phyloP scores from a whole-genome alignment of 306 rosid species.

The Fagus crenata region DNA sequence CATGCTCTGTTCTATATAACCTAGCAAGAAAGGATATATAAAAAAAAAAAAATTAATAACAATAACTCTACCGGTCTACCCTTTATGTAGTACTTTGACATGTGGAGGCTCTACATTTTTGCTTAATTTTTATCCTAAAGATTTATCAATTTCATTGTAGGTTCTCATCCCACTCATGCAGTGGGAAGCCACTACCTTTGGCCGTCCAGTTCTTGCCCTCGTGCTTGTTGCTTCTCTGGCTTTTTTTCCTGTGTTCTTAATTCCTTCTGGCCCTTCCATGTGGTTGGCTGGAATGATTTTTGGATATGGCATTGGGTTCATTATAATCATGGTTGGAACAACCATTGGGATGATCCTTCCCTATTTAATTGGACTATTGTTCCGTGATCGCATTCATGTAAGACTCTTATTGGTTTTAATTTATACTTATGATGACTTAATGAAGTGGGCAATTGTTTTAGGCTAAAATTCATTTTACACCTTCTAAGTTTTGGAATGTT shows the following conservation, averaged over 20 bases:
- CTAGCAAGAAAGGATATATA: neutral
- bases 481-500: too few species aligned
- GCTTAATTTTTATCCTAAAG: constrained; percentile 25
- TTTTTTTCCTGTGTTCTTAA: constrained; percentile 74
- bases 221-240: constrained; percentile 89
- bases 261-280: constrained; percentile 99
- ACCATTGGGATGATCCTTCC: constrained; percentile 98
- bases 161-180: constrained; percentile 78
- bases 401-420: constrained; percentile 31
- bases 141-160: constrained; percentile 38
- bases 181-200: constrained; percentile 99
- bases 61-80: neutral
- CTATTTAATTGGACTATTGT: constrained; percentile 72
- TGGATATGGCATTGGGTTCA: constrained; percentile 92
- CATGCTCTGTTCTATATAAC: neutral
- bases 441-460: neutral
- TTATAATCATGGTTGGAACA: constrained; percentile 94
- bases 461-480: too few species aligned
- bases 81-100: constrained; percentile 5
- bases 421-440: neutral
- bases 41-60: neutral
- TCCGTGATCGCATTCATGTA: constrained; percentile 93
- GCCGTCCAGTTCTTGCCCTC: constrained; percentile 90
- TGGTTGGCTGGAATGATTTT: constrained; percentile 99
- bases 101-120: constrained; percentile 20